Evolutionary conservation across 2,329 filamentous ascomycete species (phyloP), one percentile per base, ranked within the genome.

Genomic region (Cladosporium sp.): DNA sequence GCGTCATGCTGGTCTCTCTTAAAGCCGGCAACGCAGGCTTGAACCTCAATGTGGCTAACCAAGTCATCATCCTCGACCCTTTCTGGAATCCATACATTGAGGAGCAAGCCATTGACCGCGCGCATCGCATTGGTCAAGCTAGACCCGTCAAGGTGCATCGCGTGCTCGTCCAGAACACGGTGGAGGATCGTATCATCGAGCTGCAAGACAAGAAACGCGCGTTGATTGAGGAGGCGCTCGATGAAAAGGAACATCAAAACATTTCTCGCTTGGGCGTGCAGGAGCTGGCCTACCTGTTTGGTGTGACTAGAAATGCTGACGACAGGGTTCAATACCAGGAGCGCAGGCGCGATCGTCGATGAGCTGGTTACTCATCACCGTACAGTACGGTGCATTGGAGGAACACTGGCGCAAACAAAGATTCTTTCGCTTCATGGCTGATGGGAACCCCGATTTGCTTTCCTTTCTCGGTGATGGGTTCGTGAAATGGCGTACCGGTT

Each of bases 11-110:
- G 3, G 81, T 91, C 2, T 90, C 86, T 1, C 75, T 92, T 45
- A 89, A 88, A 62, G 87, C 88, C 1, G 88, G 88, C 33, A 92
- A 92, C 61, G 84, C 90, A 0, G 91, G 91, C 1, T 79, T 96
- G 43, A 96, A 96, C 64, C 77, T 96, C 18, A 88, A 86, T 37
- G 82, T 83, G 14, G 91, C 90, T 0, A 89, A 84, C 1, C 85
- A 89, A 58, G 88, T 95, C 59, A 89, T 96, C 68, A 87, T 95
- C 58, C 83, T 95, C 65, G 90, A 95, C 66, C 90, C 90, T 0
- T 95, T 95, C 72, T 95, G 89, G 89, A 96, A 95, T 58, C 91
- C 90, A 0, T 95, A 86, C 65, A 86, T 95, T 45, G 91, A 95
- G 71, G 89, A 90, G 70, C 91, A 96, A 70, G 91, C 91, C 3